Base-by-base conservation (phyloP, 495 filamentous ascomycete species). In the Bryoglossum gracile region DNA sequence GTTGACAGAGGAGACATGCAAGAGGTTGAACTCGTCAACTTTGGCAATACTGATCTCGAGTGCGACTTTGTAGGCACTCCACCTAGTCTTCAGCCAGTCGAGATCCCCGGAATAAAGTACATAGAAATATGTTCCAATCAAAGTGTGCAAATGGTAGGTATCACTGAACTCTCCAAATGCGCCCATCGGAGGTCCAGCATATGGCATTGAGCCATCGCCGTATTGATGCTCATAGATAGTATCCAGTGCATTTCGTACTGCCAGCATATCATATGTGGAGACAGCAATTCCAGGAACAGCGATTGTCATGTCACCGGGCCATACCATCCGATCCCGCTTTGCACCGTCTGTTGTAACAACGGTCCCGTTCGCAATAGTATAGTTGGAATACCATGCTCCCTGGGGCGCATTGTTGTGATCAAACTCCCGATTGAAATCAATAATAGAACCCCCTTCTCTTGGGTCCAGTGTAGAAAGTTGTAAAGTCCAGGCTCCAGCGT, bases 401-500 rank as follows among this genome's bases (percentile, higher is more conserved):
- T 37, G 36, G 11, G 59, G 60, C 14, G 67, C 63, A 23, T 34
- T 24, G 38, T 67, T 67, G 38, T 60, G 53, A 51, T 68, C 64
- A 33, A 65, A 48, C 16, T 48, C 18, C 2, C 62, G 57, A 44
- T 68, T 68, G 47, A 58, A 66, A 50, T 71, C 65, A 23, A 73
- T 63, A 21, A 78, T 57, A 0, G 75, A 60, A 36, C 70, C 62
- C 11, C 77, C 76, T 30, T 70, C 59, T 0, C 53, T 54, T 0
- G 75, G 74, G 43, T 76, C 66, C 33, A 80, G 73, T 6, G 73
- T 80, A 28, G 66, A 73, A 5, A 81, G 64, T 57, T 81, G 76
- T 24, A 74, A 63, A 0, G 80, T 83, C 53, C 76, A 83, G 13
- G 78, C 77, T 11, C 77, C 77, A n/a, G 78, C 73, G 56, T 83